Percentiles rank a stretch among this genome's conserved stretches.
phyloP scores from a whole-genome alignment of 73 alveolate species.

The Paramecium octaurelia region DNA sequence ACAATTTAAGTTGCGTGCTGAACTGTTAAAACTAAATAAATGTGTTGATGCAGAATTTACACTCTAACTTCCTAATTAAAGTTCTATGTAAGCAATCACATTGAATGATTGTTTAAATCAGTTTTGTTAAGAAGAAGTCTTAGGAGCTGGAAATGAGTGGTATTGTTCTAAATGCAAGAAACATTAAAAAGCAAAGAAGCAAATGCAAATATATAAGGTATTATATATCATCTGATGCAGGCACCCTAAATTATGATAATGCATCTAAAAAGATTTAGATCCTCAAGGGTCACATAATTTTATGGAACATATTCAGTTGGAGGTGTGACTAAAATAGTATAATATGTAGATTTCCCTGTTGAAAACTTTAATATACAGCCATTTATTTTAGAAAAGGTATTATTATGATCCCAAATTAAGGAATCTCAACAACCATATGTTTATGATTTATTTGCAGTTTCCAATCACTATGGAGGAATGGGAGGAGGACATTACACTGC shows the following conservation, averaged over 20 bases:
- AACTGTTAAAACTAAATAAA: neutral
- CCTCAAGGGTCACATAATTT: constrained; percentile 57
- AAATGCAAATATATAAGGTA: constrained; percentile 77
- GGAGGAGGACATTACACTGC: constrained; percentile 99
- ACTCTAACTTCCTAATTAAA: neutral
- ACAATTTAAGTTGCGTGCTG: neutral
- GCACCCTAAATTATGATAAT: constrained; percentile 84
- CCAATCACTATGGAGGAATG: constrained; percentile 95
- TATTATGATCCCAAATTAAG: constrained; percentile 2
- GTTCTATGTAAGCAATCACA: neutral
- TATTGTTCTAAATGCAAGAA: constrained; percentile 87
- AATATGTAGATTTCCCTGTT: constrained; percentile 69
- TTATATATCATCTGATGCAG: neutral
- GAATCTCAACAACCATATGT: neutral
- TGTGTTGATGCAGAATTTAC: constrained; percentile 37
- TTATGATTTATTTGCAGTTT: constrained; percentile 92
- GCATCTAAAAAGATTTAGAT: constrained; percentile 82
- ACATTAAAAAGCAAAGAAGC: constrained; percentile 78
- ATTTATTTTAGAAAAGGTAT: neutral
- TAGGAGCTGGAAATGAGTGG: constrained; percentile 89
- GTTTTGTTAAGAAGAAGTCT: constrained; percentile 69
- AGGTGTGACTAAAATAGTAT: constrained; percentile 60
- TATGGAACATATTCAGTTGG: constrained; percentile 15
- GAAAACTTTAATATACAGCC: constrained; percentile 68
- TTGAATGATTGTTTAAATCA: constrained; percentile 47